Percentiles rank a stretch among this genome's conserved stretches.
Evolutionary conservation across 108 stramenopile species (phyloP).

Genomic region (Cyclostephanos tholiformis): DNA sequence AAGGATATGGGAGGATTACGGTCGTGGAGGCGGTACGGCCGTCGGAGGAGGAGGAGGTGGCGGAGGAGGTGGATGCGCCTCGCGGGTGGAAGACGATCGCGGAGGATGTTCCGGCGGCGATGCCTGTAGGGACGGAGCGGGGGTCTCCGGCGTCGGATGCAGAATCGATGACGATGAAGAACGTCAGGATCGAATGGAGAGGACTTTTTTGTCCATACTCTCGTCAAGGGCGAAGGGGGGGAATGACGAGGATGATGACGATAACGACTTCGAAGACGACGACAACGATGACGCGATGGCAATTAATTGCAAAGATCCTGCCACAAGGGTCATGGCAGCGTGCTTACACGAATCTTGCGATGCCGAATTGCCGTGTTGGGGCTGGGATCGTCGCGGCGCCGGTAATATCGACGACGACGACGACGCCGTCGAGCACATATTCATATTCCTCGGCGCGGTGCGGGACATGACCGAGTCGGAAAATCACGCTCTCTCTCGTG

Average conservation of each 20-base stretch:
- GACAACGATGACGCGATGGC: not conserved
- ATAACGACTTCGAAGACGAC: not conserved
- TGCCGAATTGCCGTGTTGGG: slow-evolving; percentile 72
- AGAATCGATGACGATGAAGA: slow-evolving; percentile 12
- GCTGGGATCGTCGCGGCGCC: slow-evolving; percentile 19
- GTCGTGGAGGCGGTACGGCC: not conserved
- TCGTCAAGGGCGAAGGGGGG: slow-evolving; percentile 2
- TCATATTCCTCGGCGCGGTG: slow-evolving; percentile 76
- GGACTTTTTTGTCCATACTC: slow-evolving; percentile 24
- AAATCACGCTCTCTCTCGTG: slow-evolving; percentile 46
- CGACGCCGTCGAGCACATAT: slow-evolving; percentile 26
- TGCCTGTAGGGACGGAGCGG: not conserved
- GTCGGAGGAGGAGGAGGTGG: not conserved
- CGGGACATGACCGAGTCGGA: slow-evolving; percentile 69
- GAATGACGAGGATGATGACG: not conserved
- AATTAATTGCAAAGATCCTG: slow-evolving; percentile 11
- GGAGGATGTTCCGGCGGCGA: not conserved
- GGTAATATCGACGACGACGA: slow-evolving; percentile 9
- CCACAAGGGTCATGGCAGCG: slow-evolving; percentile 52
- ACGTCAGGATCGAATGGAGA: slow-evolving; percentile 27
- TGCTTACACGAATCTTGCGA: slow-evolving; percentile 74
- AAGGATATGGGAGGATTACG: slow-evolving; percentile 55
- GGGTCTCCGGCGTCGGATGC: not conserved
- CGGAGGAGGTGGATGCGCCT: not conserved
- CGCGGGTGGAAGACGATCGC: not conserved